These are phyloP conservation scores for Phytophthora sp. DNA, from an alignment of 352 stramenopile genomes.

Conservation along the genomic window DNA sequence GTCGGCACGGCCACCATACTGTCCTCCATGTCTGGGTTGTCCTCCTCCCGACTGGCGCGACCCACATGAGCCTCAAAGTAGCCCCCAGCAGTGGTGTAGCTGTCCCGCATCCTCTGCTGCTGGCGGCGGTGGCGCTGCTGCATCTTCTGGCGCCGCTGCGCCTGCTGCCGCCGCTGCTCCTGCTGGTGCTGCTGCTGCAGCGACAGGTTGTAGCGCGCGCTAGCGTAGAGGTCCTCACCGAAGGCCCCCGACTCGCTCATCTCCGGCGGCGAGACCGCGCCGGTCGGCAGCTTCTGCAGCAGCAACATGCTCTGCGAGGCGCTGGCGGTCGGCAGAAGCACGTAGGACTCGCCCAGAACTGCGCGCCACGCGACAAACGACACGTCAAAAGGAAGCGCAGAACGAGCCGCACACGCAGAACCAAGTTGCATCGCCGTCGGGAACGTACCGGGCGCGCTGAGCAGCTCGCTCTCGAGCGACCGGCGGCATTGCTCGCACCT, in stretches of 20 bases:
- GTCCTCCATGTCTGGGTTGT: slow-evolving; percentile 44
- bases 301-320: slow-evolving; percentile 65
- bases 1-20: slow-evolving; percentile 70
- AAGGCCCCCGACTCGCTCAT: slow-evolving; percentile 40
- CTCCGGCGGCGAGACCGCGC: slow-evolving; percentile 15
- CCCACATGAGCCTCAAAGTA: slow-evolving; percentile 33
- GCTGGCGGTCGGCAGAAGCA: slow-evolving; percentile 71
- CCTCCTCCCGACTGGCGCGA: slow-evolving; percentile 21
- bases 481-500: slow-evolving; percentile 40
- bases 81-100: slow-evolving; percentile 20
- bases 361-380: neutral
- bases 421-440: neutral
- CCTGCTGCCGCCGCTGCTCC: slow-evolving; percentile 33
- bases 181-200: slow-evolving; percentile 47
- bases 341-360: slow-evolving; percentile 75
- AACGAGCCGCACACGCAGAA: neutral
- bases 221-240: slow-evolving; percentile 45
- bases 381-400: slow-evolving; percentile 5
- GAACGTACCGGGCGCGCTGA: slow-evolving; percentile 38
- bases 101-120: slow-evolving; percentile 34
- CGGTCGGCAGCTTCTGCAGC: slow-evolving; percentile 41
- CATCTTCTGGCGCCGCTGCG: slow-evolving; percentile 31
- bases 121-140: slow-evolving; percentile 29
- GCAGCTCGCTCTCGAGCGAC: slow-evolving; percentile 45
- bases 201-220: slow-evolving; percentile 51